Conservation (phyloP, 495 filamentous ascomycete genomes). For the Neurospora sp. region DNA sequence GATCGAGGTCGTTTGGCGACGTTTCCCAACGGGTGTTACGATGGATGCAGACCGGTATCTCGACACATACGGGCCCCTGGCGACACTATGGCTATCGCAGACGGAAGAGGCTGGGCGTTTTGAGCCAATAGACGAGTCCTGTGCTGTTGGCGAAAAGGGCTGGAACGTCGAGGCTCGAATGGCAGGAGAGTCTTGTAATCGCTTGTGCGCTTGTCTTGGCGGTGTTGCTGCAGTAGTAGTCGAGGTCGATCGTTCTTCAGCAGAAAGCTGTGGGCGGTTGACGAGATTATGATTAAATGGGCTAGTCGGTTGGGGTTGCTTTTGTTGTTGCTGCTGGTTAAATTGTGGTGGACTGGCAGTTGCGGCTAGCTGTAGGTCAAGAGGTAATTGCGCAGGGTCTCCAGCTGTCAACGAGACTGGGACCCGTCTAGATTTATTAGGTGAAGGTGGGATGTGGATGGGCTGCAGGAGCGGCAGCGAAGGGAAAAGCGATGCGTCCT, state of each 20-base stretch:
- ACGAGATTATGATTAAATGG: slow-evolving; percentile 7
- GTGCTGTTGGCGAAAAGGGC: slow-evolving; percentile 12
- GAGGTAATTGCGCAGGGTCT: slow-evolving; percentile 1
- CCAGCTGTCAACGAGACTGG: slow-evolving; percentile 24
- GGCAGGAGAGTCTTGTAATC: slow-evolving; percentile 7
- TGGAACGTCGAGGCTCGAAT: slow-evolving; percentile 34
- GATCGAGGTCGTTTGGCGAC: slow-evolving; percentile 14
- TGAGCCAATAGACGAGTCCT: slow-evolving; percentile 7
- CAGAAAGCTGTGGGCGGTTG: neutral
- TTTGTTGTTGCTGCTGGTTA: slow-evolving; percentile 7
- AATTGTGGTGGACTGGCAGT: slow-evolving; percentile 8
- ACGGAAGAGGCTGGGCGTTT: slow-evolving; percentile 32
- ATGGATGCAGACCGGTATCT: slow-evolving; percentile 11
- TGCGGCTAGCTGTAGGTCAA: slow-evolving; percentile 10
- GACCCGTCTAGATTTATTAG: neutral
- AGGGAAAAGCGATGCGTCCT: slow-evolving; percentile 20
- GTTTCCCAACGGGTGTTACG: slow-evolving; percentile 16
- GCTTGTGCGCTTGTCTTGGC: slow-evolving; percentile 3
- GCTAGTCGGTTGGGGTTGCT: slow-evolving; percentile 7
- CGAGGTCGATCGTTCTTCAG: neutral
- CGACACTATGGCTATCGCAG: slow-evolving; percentile 20
- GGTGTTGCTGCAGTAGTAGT: slow-evolving; percentile 17
- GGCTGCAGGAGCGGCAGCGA: slow-evolving; percentile 21
- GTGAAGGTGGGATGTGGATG: slow-evolving; percentile 27
- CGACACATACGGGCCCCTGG: slow-evolving; percentile 15